Evolutionary conservation across 805 yeast genomes (phyloP), one percentile per base, ranked within the genome.

Genomic region (Ogataea minuta): DNA sequence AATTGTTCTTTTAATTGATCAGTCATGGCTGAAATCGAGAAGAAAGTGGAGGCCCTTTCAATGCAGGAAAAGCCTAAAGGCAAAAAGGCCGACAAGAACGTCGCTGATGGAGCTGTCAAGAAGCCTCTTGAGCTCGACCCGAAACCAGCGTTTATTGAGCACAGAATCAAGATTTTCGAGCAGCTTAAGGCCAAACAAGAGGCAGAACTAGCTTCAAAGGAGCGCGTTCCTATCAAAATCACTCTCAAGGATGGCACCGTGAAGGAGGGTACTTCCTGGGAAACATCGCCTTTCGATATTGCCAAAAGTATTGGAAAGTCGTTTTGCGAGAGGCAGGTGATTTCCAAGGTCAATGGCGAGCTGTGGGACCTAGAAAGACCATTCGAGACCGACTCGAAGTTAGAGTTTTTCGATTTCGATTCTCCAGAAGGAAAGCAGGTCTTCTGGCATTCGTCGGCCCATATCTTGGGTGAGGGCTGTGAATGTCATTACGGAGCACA

Each of bases 401-500:
- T 93, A 48, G 93, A 88, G 62, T 82, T 89, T 57, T 77, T 88
- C 60, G 97, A 90, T 61, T 93, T 93, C 57, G 95, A 88, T 27
- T 74, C 87, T 45, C 85, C 85, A n/a, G 97, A 90, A 59, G 99
- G 98, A 66, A 87, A 83, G 63, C 79, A 81, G 50, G 98, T 91
- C 24, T 93, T 93, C 70, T 93, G 99, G 99, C 99, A 93, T 66
- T 93, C 99, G 2, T 84, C 96, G 51, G 99, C 99, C 37, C 99
- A 93, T 68, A 91, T 93, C 39, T 71, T 93, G 54, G 99, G 99
- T 68, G 99, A 93, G 71, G 91, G 97, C 34, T 85, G 96, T 71
- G 99, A 93, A 70, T 84, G 96, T 64, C 93, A 88, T 65, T 72
- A 83, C 63, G 98, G 97, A 52, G 95, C 95, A 50, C 96, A 91